These are phyloP conservation scores for Sonneratia caseolaris DNA, from an alignment of 345 rosid species.

Conservation along the genomic window DNA sequence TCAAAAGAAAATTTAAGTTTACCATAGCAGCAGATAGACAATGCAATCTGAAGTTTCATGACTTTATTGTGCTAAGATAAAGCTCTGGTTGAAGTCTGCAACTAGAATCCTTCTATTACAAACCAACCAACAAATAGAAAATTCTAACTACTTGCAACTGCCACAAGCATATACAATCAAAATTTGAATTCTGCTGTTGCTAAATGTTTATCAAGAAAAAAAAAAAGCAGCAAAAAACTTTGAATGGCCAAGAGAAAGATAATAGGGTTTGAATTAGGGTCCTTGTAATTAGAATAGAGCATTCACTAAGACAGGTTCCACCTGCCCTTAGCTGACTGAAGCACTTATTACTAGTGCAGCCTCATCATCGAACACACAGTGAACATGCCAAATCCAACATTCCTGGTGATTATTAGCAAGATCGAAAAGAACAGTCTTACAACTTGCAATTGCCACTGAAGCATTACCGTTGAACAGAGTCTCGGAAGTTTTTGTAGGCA, in stretches of 20 bases:
- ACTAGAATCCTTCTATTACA: neutral
- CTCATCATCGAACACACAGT: neutral
- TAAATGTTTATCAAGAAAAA: neutral
- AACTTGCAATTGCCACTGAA: neutral
- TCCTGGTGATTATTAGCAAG: neutral
- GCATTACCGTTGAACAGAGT: conserved; percentile 41
- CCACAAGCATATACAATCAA: neutral
- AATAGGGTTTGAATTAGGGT: neutral
- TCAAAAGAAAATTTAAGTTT: neutral
- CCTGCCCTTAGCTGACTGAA: neutral
- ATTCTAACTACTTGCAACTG: neutral
- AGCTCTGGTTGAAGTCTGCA: neutral
- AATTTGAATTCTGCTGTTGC: neutral
- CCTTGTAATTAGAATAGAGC: neutral
- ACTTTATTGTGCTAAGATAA: too few relatives aligned
- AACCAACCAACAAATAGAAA: neutral
- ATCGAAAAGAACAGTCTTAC: neutral
- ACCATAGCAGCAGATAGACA: neutral
- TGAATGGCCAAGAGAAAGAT: neutral
- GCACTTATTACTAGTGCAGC: neutral
- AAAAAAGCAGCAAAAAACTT: too few relatives aligned
- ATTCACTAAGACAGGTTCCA: too few relatives aligned
- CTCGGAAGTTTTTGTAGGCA: conserved; percentile 58
- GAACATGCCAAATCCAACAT: neutral
- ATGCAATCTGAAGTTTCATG: neutral